Percentiles rank a stretch among this genome's conserved stretches.
Conservation (phyloP, 495 filamentous ascomycete genomes). For the Annulohypoxylon bovei region DNA sequence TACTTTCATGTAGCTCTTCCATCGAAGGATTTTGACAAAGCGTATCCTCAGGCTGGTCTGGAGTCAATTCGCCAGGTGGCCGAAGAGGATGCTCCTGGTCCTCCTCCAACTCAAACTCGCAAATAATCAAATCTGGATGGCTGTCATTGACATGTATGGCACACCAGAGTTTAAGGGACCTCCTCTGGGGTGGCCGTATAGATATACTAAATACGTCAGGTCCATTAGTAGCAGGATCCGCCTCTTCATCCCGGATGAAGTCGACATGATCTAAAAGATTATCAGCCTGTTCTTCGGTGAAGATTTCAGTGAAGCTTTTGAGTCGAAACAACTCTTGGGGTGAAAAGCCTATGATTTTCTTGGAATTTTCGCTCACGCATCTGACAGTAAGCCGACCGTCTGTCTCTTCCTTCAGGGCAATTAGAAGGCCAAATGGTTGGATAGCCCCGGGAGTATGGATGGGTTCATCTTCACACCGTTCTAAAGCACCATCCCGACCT, state of each 20-base stretch:
- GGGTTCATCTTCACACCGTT: conserved; percentile 91
- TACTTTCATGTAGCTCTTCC: conserved; percentile 79
- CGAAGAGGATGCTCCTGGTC: conserved; percentile 77
- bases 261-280: conserved; percentile 86
- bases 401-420: conserved; percentile 78
- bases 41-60: conserved; percentile 76
- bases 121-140: conserved; percentile 78
- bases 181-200: conserved; percentile 64
- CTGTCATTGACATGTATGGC: conserved; percentile 78
- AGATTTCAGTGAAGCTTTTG: conserved; percentile 78
- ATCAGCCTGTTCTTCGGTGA: conserved; percentile 83
- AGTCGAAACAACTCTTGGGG: conserved; percentile 81
- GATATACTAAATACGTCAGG: conserved; percentile 88
- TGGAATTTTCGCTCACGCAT: conserved; percentile 87
- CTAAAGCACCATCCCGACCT: conserved; percentile 74
- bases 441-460: conserved; percentile 93
- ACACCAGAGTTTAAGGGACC: conserved; percentile 81
- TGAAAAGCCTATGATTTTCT: conserved; percentile 78
- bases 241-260: conserved; percentile 82
- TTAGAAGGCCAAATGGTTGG: conserved; percentile 81
- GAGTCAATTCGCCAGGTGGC: conserved; percentile 63
- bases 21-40: conserved; percentile 72
- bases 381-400: conserved; percentile 76
- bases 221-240: conserved; percentile 75
- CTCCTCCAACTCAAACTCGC: conserved; percentile 92